Conservation (phyloP, 1,284 basidiomycete species). For the Ustilago tritici region DNA sequence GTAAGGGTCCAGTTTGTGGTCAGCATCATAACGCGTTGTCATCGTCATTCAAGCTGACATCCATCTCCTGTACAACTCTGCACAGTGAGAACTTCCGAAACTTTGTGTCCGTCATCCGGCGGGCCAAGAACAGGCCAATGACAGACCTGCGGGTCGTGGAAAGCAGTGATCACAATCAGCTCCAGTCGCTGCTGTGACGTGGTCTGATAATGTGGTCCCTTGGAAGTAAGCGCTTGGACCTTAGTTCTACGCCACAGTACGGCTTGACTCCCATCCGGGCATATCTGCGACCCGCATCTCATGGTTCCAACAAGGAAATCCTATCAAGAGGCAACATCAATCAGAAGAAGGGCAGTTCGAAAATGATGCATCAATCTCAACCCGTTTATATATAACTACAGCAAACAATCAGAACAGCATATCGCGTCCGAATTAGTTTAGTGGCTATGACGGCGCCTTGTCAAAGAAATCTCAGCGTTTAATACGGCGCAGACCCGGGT, state of each 20-base stretch:
- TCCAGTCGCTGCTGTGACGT: neutral
- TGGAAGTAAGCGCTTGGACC: neutral
- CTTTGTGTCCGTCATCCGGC: neutral
- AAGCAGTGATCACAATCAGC: neutral
- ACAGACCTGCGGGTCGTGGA: neutral
- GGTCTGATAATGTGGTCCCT: neutral
- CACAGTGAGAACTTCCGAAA: no score
- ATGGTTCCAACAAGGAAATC: no score
- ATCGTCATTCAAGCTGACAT: conserved; percentile 13
- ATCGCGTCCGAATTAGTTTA: conserved; percentile 59
- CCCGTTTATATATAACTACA: neutral
- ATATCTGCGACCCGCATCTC: no score
- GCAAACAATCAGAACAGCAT: neutral
- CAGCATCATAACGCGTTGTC: neutral
- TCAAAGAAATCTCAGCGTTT: conserved; percentile 46
- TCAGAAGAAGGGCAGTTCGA: no score
- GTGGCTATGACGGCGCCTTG: conserved; percentile 63
- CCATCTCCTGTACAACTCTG: neutral
- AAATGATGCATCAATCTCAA: neutral
- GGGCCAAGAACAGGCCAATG: neutral
- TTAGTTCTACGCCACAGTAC: neutral
- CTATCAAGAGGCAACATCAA: no score
- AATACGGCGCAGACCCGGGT: conserved; percentile 57
- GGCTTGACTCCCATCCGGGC: neutral
- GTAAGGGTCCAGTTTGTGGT: conserved; percentile 4